Percentiles rank a stretch among this genome's conserved stretches.
Evolutionary conservation across 148 eudicot genomes (phyloP).

Genomic region (Vaccinium vitisidaea): DNA sequence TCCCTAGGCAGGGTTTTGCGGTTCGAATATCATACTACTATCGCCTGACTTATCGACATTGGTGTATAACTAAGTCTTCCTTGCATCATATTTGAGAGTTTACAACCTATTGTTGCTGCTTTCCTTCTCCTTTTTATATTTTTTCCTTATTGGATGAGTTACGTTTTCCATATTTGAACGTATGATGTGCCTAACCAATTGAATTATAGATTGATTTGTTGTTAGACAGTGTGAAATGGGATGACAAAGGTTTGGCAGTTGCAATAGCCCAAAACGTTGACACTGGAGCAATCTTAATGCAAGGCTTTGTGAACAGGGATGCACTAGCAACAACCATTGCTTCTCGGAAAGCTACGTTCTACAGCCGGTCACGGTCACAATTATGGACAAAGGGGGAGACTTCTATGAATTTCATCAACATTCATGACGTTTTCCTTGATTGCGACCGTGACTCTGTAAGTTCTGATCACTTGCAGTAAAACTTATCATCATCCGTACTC

Average conservation of each 20-base stretch:
- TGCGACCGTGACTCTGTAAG: slow-evolving; percentile 96
- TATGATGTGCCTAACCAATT: slow-evolving; percentile 1
- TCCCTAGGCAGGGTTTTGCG: background rate
- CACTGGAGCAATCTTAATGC: slow-evolving; percentile 94
- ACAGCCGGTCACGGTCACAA: slow-evolving; percentile 76
- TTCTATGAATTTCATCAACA: slow-evolving; percentile 79
- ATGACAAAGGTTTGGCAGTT: slow-evolving; percentile 96
- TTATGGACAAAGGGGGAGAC: slow-evolving; percentile 96
- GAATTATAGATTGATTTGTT: slow-evolving; percentile 68
- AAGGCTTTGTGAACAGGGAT: slow-evolving; percentile 90
- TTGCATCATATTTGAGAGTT: background rate
- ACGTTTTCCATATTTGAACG: background rate
- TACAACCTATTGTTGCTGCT: background rate
- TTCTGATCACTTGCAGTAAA: slow-evolving; percentile 9
- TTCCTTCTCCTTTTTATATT: background rate
- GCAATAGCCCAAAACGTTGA: slow-evolving; percentile 98
- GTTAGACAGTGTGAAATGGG: slow-evolving; percentile 93
- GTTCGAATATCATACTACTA: background rate
- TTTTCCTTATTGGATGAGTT: no score
- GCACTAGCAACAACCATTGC: slow-evolving; percentile 76
- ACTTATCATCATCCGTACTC: background rate
- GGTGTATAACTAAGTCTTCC: no score
- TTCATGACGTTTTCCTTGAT: slow-evolving; percentile 72
- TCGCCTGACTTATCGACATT: no score
- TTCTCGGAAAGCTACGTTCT: slow-evolving; percentile 88